Base-by-base conservation (phyloP, 2,329 filamentous ascomycete genomes). In the Penicillium capsulatum region DNA sequence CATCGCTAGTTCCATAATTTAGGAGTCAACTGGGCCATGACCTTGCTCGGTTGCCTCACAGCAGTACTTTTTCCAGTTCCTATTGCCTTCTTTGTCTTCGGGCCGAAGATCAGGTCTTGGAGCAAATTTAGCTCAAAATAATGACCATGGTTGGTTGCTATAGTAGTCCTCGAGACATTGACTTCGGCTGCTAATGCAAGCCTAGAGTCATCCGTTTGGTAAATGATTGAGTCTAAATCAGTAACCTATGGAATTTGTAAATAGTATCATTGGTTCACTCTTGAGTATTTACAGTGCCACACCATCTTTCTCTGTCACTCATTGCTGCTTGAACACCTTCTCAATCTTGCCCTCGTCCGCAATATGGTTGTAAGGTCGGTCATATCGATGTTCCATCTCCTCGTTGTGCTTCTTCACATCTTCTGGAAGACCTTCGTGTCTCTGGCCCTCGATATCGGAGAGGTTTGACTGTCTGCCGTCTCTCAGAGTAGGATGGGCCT, bases 41-140 rank as follows among this genome's bases (percentile, higher is more conserved):
- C 52, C 2, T 35, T 63, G 10, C 44, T 63, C 3, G 57, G 45
- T 3, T 61, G 58, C 39, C 36, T 60, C 2, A 53, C 55, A 3
- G 42, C 53, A 0, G 45, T 41, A 0, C 42, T 63, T 26, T 44
- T 71, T 7, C 70, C 69, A 1, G 66, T 66, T 3, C 69, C 69
- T 2, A 58, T 71, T 11, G 38, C 70, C 30, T 57, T 73, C 36
- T 72, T 65, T 58, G 60, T 54, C n/a, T 71, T 60, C 48, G 69
- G 70, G 0, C 59, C 59, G 36, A 54, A 31, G 31, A 55, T 73
- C 44, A 57, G 69, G 36, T 53, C 41, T 9, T 67, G 54, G 57
- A 72, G 68, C 53, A 59, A 60, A 39, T 72, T 60, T 33, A 55
- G 47, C 19, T 22, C 19, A n/a, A n/a, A n/a, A n/a, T n/a, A n/a